Evolutionary conservation across 2,329 filamentous ascomycete genomes (phyloP).

Genomic region (Bipolaris bicolor): DNA sequence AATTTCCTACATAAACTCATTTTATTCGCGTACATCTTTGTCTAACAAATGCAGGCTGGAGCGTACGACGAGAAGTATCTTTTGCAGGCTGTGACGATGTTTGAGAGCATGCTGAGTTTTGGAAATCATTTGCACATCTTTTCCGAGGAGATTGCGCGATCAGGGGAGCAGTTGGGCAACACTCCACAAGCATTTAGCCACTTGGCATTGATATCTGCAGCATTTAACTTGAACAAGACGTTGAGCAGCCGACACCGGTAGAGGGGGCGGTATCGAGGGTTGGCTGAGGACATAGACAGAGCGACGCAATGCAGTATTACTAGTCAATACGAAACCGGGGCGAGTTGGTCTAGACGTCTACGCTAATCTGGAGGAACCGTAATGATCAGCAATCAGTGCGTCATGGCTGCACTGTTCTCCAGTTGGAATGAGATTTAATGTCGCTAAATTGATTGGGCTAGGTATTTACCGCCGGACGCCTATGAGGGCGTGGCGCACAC

Average conservation of each 20-base stretch:
- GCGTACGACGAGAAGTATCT: slow-evolving; percentile 69
- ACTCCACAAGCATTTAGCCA: slow-evolving; percentile 82
- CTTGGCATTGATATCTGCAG: slow-evolving; percentile 75
- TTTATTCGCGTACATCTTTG: slow-evolving; percentile 10
- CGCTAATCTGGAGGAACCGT: slow-evolving; percentile 11
- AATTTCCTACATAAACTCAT: neutral
- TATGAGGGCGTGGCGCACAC: slow-evolving; percentile 16
- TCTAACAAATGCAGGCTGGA: slow-evolving; percentile 32
- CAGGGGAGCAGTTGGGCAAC: slow-evolving; percentile 78
- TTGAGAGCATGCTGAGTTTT: slow-evolving; percentile 79
- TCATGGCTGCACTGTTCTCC: slow-evolving; percentile 18
- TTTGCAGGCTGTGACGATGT: slow-evolving; percentile 66
- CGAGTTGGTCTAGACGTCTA: slow-evolving; percentile 9
- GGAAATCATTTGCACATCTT: slow-evolving; percentile 80
- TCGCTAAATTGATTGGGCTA: slow-evolving; percentile 12
- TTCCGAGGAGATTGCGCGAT: slow-evolving; percentile 76
- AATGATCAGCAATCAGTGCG: slow-evolving; percentile 15
- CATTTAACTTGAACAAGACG: slow-evolving; percentile 72
- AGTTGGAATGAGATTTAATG: slow-evolving; percentile 11
- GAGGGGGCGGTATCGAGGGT: neutral
- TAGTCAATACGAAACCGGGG: slow-evolving; percentile 3
- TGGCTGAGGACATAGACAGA: neutral
- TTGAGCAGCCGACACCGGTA: slow-evolving; percentile 19
- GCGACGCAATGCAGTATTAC: neutral
- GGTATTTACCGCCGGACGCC: slow-evolving; percentile 1